These are phyloP conservation scores for Colletotrichum lindemuthianum DNA, from an alignment of 2,329 filamentous ascomycete genomes.

Conservation along the genomic window DNA sequence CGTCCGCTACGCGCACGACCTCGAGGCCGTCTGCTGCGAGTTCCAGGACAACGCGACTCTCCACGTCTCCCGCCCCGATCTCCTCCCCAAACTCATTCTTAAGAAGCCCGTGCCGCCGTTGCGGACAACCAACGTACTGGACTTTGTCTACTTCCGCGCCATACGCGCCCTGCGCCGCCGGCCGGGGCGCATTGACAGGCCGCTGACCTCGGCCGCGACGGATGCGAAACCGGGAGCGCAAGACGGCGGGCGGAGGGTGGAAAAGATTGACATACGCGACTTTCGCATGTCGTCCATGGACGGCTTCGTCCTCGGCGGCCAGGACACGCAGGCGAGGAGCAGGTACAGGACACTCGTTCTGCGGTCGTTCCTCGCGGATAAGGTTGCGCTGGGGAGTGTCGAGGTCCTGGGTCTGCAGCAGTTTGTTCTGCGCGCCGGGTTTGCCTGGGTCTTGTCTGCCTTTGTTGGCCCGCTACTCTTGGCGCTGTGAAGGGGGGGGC, in stretches of 20 bases:
- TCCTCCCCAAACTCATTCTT: slow-evolving; percentile 58
- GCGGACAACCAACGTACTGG: slow-evolving; percentile 45
- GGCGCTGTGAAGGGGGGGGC: slow-evolving; percentile 12
- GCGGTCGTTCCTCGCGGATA: slow-evolving; percentile 56
- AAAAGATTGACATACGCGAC: slow-evolving; percentile 52
- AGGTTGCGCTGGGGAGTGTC: slow-evolving; percentile 49
- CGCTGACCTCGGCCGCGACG: slow-evolving; percentile 48
- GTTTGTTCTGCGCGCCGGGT: slow-evolving; percentile 44
- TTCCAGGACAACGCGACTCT: slow-evolving; percentile 68
- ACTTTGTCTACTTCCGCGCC: slow-evolving; percentile 54
- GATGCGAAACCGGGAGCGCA: slow-evolving; percentile 24
- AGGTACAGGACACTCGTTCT: slow-evolving; percentile 52
- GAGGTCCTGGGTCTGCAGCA: slow-evolving; percentile 46
- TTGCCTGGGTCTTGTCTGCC: slow-evolving; percentile 46
- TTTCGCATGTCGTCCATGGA: slow-evolving; percentile 64
- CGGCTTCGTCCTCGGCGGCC: slow-evolving; percentile 53
- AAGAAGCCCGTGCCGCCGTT: slow-evolving; percentile 51
- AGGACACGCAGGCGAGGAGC: slow-evolving; percentile 41
- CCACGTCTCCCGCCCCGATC: slow-evolving; percentile 63
- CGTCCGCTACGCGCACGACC: slow-evolving; percentile 68
- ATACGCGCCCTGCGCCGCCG: slow-evolving; percentile 56
- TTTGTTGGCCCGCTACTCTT: slow-evolving; percentile 20
- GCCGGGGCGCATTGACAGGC: slow-evolving; percentile 53
- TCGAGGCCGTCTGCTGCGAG: slow-evolving; percentile 71
- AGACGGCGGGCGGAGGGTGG: slow-evolving; percentile 5